Evolutionary conservation across 208 protist species (phyloP), one percentile per base, ranked within the genome.

Genomic region (Wallacemonas sp.): DNA sequence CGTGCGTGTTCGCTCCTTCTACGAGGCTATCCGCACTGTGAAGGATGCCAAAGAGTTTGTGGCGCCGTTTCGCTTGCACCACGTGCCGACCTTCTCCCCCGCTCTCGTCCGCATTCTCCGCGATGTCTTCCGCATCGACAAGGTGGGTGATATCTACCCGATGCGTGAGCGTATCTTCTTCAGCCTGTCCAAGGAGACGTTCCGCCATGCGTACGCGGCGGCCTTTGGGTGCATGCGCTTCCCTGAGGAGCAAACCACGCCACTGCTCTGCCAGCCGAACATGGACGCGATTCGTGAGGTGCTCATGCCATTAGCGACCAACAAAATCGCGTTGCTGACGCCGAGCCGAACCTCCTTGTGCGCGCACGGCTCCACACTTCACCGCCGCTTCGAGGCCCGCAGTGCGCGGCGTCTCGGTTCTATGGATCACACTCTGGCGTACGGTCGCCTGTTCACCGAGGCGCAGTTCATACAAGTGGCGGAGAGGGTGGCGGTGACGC

Each of bases 381-480:
- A 28, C 28, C 5, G 44, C 26, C 15, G 38, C 26, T 9, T 36
- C 11, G 17, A 14, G 21, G 27, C 45, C 21, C 8, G 30, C 15
- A 28, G 17, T 4, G 26, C 33, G 4, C 2, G 27, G 11, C 1
- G 22, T 12, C 21, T 62, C 12, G 51, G 19, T n/a, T 27, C 34
- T 22, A 28, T 47, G 9, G 39, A 60, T 22, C 24, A 21, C 27
- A 27, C 11, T 44, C 21, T 82, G 45, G 12, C 63, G 17, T 92
- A 82, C 64, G 89, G 89, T 34, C 83, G 89, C 9, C 65, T 95
- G 6, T 64, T 75, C 24, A 77, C 69, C 1, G 84, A 90, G 17
- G 79, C 65, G 27, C 65, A 86, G 38, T 77, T 95, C 38, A 21
- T 86, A n/a, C 56, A 73, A 5, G 55, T 47, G 5, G 67, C 77